Base-by-base conservation (phyloP, 306 rosid species). In the Hippophae rhamnoides region DNA sequence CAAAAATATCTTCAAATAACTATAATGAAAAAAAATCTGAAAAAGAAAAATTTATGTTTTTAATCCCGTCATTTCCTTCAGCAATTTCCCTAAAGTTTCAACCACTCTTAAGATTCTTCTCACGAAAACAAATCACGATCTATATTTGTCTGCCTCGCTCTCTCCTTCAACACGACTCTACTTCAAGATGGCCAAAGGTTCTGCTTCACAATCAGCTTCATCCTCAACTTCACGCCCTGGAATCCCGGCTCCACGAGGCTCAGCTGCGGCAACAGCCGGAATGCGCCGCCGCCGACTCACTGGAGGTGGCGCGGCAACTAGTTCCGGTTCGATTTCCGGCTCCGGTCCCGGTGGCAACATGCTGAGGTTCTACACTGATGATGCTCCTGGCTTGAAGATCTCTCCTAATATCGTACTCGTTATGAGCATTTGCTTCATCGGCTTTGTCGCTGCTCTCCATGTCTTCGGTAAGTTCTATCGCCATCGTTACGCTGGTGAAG, bases 321-420 rank as follows among this genome's bases (percentile, higher is more conserved):
- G 63, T 52, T 57, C 79, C 5, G 41, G 60, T 13, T 62, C 62
- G 6, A 54, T 57, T 5, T 65, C 63, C 14, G 75, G 78, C 3
- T 61, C 80, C 0, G 78, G 79, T 3, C 75, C 45, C 41, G 85
- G 81, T 2, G 61, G 75, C 54, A 89, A 89, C 78, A 86, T 89
- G 97, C 82, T 86, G 43, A 81, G 97, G 52, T 90, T 90, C 85
- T 90, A 90, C 86, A 90, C 97, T 3, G 95, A 90, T 43, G 94
- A 86, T 9, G 95, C 95, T 2, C 95, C 97, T 0, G 97, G 95
- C 10, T 48, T 86, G 82, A 90, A 89, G 89, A 89, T 89, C 62
- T 68, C 84, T 6, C 95, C 97, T 47, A 89, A 86, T 42, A 86
- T 84, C 52, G 95, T 89, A n/a, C 82, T 89, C 7, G 86, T 89